Evolutionary conservation across 108 stramenopile genomes (phyloP).

Genomic region (Fistulifera solaris): DNA sequence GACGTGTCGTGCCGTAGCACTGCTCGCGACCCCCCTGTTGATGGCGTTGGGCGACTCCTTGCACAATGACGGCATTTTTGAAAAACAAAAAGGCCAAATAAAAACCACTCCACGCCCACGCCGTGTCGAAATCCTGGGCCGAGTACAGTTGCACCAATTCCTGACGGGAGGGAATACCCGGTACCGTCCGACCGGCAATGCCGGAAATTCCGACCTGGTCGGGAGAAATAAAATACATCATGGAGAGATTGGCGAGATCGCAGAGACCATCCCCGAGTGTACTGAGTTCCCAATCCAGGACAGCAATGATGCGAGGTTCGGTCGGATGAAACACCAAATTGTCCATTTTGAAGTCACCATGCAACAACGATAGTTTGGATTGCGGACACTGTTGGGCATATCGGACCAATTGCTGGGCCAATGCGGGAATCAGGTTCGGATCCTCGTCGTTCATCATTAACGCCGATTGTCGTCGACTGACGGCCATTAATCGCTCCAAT

Average conservation of each 20-base stretch:
- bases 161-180: slow-evolving; percentile 61
- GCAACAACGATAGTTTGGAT: slow-evolving; percentile 47
- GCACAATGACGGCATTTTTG: slow-evolving; percentile 93
- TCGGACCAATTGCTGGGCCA: slow-evolving; percentile 30
- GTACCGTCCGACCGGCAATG: slow-evolving; percentile 10
- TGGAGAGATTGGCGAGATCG: slow-evolving; percentile 88
- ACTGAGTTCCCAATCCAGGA: slow-evolving; percentile 95
- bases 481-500: slow-evolving; percentile 54
- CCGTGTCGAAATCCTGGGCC: slow-evolving; percentile 5
- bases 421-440: slow-evolving; percentile 20
- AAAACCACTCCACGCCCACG: slow-evolving; percentile 54
- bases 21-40: slow-evolving; percentile 77
- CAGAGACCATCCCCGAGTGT: slow-evolving; percentile 89
- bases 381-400: slow-evolving; percentile 45
- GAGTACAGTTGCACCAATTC: slow-evolving; percentile 49
- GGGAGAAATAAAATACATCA: slow-evolving; percentile 78
- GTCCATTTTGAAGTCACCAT: slow-evolving; percentile 96
- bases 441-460: slow-evolving; percentile 15
- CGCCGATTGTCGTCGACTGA: slow-evolving; percentile 60
- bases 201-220: slow-evolving; percentile 49
- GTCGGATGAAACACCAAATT: slow-evolving; percentile 91
- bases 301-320: slow-evolving; percentile 81
- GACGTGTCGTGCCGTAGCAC: slow-evolving; percentile 58
- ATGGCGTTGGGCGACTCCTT: slow-evolving; percentile 86
- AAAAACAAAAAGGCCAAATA: slow-evolving; percentile 84